Base-by-base conservation (phyloP, 2,329 filamentous ascomycete genomes). In the Aotearoamyces nothofagi region DNA sequence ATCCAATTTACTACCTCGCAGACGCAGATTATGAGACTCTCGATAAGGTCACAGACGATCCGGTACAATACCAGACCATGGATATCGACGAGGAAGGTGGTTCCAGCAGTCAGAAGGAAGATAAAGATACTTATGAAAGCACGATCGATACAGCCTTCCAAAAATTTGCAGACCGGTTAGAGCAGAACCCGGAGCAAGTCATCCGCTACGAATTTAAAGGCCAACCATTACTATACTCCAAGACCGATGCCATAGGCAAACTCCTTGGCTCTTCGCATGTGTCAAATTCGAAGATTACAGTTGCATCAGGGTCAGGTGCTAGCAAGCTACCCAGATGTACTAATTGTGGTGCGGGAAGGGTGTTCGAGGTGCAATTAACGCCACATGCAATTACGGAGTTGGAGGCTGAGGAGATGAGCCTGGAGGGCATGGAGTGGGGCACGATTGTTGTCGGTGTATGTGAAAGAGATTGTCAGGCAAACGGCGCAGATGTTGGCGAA, bases 371-470 rank as follows among this genome's bases (percentile, higher is more conserved):
- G 33, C 90, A 98, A 61, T 60, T 98, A 39, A 86, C 78, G 40
- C 90, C 90, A 22, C 79, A 92, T 49, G 77, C 84, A 3, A 98
- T 98, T 44, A 71, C 73, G 16, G 79, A 92, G 60, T 60, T 96
- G 30, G 90, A 96, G 58, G 74, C 67, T 2, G 79, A 86, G 23
- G 74, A 78, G 32, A 51, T 73, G 41, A 69, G 67, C 22, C 45
- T 77, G 12, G 66, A 92, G 60, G 90, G 86, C 0, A 98, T 98
- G 90, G 90, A 98, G 46, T 98, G 90, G 90, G 87, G 87, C 0
- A 96, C 84, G 1, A 67, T 98, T 6, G 71, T 98, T 33, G 60
- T 96, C 20, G 84, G 73, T 0, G 83, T 92, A 5, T 98, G 90
- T 51, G 70, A 66, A 39, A 69, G 57, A 46, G 82, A 96, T 51